These are phyloP conservation scores for Sarcodon aspratus DNA, from an alignment of 768 basidiomycete species.

Conservation along the genomic window DNA sequence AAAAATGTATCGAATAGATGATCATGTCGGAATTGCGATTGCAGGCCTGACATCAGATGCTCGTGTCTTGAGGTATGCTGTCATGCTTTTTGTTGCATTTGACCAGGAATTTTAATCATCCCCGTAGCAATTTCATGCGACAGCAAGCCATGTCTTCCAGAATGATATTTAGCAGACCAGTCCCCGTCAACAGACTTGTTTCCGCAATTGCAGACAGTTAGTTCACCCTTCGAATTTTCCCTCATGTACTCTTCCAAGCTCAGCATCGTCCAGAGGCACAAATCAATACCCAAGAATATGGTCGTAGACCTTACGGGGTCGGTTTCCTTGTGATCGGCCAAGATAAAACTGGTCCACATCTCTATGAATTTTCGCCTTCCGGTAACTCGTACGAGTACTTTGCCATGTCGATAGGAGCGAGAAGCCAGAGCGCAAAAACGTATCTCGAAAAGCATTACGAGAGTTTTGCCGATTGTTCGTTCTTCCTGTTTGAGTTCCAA, in stretches of 20 bases:
- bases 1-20: slow-evolving; percentile 99
- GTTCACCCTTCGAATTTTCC: not conserved
- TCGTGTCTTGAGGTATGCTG: slow-evolving; percentile 79
- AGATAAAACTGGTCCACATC: slow-evolving; percentile 94
- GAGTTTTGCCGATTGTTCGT: slow-evolving; percentile 76
- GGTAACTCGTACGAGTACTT: slow-evolving; percentile 97
- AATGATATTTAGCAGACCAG: slow-evolving; percentile 92
- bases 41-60: slow-evolving; percentile 99
- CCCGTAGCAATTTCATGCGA: slow-evolving; percentile 92
- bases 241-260: not conserved
- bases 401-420: slow-evolving; percentile 96
- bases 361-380: slow-evolving; percentile 97
- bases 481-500: not conserved
- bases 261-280: slow-evolving; percentile 65
- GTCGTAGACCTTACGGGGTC: slow-evolving; percentile 93
- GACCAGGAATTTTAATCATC: not conserved
- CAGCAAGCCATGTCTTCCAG: slow-evolving; percentile 94
- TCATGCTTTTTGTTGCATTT: not conserved
- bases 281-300: slow-evolving; percentile 97
- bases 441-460: slow-evolving; percentile 94
- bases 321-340: slow-evolving; percentile 96
- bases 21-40: slow-evolving; percentile 98
- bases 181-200: slow-evolving; percentile 91
- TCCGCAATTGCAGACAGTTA: slow-evolving; percentile 89
- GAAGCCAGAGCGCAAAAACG: slow-evolving; percentile 97